Percentiles rank a stretch among this genome's conserved stretches.
phyloP scores from a whole-genome alignment of 352 stramenopile genomes.

The Phytophthora pluvialis region DNA sequence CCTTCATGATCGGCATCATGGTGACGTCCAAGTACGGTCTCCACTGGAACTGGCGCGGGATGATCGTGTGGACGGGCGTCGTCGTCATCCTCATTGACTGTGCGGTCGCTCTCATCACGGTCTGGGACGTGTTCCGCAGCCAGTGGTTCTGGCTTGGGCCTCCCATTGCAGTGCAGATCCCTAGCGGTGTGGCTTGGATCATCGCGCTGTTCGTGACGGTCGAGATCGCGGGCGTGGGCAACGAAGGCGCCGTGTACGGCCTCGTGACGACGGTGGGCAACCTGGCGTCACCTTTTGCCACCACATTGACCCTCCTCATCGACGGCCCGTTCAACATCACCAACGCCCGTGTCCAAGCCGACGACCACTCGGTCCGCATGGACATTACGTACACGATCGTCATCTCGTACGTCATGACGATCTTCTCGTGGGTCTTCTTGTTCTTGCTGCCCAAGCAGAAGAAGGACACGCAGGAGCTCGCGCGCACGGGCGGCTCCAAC shows the following conservation, averaged over 20 bases:
- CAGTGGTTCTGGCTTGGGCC: slow-evolving; percentile 27
- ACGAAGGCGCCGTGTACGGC: slow-evolving; percentile 24
- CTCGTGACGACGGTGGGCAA: slow-evolving; percentile 25
- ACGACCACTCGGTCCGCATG: slow-evolving; percentile 18
- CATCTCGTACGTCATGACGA: slow-evolving; percentile 23
- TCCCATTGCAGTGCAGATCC: slow-evolving; percentile 26
- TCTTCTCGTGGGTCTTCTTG: slow-evolving; percentile 30
- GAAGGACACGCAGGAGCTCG: slow-evolving; percentile 20
- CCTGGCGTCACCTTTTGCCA: slow-evolving; percentile 19
- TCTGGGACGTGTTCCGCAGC: slow-evolving; percentile 27
- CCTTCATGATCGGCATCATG: slow-evolving; percentile 26
- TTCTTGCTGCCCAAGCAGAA: slow-evolving; percentile 26
- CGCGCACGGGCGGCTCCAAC: slow-evolving; percentile 14
- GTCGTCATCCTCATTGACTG: slow-evolving; percentile 23
- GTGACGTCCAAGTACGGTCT: slow-evolving; percentile 30
- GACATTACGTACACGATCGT: slow-evolving; percentile 29
- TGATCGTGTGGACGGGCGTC: slow-evolving; percentile 24
- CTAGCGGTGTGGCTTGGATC: slow-evolving; percentile 18
- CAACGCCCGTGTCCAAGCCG: slow-evolving; percentile 14
- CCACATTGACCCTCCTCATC: slow-evolving; percentile 20
- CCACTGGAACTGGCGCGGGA: slow-evolving; percentile 24
- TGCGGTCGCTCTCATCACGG: slow-evolving; percentile 19
- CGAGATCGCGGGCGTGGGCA: slow-evolving; percentile 24
- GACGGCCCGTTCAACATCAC: slow-evolving; percentile 26
- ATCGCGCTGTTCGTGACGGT: slow-evolving; percentile 29